Conservation (phyloP, 306 rosid species). For the Ceratonia siliqua region DNA sequence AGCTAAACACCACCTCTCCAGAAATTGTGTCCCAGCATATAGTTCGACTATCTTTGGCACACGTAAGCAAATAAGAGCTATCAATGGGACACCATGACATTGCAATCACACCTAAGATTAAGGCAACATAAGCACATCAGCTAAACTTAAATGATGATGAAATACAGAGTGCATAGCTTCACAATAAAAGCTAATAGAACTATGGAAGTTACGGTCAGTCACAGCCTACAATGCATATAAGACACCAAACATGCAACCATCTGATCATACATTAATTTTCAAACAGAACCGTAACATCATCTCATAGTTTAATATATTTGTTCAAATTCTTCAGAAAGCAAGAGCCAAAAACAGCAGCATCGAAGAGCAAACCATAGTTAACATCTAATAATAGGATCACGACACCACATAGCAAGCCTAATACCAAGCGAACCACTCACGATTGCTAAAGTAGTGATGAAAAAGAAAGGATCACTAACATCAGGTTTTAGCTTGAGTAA, state of each 20-base stretch:
- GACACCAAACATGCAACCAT: not conserved
- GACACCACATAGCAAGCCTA: not conserved
- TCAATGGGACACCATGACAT: constrained; percentile 99
- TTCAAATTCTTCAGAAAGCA: constrained; percentile 4
- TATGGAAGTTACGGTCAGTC: not conserved
- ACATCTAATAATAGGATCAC: not conserved
- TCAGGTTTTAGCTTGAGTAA: not conserved
- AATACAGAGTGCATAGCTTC: constrained; percentile 3
- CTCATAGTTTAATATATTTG: constrained; percentile 3
- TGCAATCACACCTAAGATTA: constrained; percentile 85
- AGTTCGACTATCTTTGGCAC: constrained; percentile 95
- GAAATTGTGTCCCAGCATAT: constrained; percentile 95
- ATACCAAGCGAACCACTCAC: not conserved
- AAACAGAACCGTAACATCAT: constrained; percentile 1
- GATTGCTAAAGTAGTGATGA: not conserved
- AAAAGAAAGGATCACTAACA: not conserved
- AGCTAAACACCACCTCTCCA: constrained; percentile 69
- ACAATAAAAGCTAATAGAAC: constrained; percentile 15
- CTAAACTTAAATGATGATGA: constrained; percentile 17
- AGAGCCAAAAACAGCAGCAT: not conserved
- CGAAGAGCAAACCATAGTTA: constrained; percentile 14
- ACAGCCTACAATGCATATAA: constrained; percentile 17
- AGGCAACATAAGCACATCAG: constrained; percentile 31
- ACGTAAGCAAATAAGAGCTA: constrained; percentile 86
- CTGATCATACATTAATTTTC: constrained; percentile 10